Conservation (phyloP, 108 stramenopile genomes). For the Phaeodactylum tricornutum region DNA sequence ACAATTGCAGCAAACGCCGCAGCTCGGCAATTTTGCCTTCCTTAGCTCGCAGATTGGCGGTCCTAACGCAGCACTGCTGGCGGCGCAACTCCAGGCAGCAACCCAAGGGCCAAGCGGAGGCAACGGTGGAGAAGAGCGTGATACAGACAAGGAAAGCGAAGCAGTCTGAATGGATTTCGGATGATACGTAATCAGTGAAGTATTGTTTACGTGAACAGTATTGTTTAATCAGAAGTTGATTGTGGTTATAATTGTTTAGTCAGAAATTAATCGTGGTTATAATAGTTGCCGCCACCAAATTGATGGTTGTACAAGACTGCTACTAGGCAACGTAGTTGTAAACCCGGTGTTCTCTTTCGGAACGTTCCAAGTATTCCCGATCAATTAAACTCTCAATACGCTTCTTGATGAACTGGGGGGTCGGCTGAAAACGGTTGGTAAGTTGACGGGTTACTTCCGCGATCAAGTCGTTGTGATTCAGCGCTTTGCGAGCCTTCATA, state of each 20-base stretch:
- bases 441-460: slow-evolving; percentile 88
- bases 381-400: slow-evolving; percentile 95
- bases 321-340: slow-evolving; percentile 84
- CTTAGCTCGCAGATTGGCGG: background rate
- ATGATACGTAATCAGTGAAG: too few species aligned
- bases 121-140: too few species aligned
- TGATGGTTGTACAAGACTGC: background rate
- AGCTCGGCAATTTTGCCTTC: background rate
- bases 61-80: background rate
- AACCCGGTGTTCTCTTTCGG: slow-evolving; percentile 66
- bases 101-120: background rate
- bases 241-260: too few species aligned
- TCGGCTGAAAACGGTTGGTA: slow-evolving; percentile 69
- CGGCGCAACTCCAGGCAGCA: slow-evolving; percentile 7
- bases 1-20: background rate
- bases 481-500: slow-evolving; percentile 92
- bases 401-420: slow-evolving; percentile 91
- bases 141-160: too few species aligned
- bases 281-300: too few species aligned
- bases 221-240: too few species aligned
- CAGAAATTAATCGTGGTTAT: too few species aligned
- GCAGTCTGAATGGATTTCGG: too few species aligned
- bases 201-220: too few species aligned
- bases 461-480: slow-evolving; percentile 92
- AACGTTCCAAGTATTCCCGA: slow-evolving; percentile 93